phyloP scores from a whole-genome alignment of 1,139 yeast species.

The Geotrichum reessii region DNA sequence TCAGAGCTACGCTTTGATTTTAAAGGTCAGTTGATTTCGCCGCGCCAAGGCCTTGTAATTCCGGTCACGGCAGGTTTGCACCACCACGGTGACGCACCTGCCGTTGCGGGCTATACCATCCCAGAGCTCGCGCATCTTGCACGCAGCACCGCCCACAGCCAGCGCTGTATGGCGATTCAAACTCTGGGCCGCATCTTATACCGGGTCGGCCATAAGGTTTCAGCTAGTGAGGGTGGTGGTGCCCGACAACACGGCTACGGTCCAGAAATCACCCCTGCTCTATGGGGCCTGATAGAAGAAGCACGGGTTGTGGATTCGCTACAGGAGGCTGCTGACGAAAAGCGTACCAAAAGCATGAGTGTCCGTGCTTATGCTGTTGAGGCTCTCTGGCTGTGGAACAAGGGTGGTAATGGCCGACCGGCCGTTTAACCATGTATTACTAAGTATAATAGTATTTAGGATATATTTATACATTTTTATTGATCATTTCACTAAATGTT shows the following conservation, averaged over 20 bases:
- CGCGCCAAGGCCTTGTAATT: constrained; percentile 41
- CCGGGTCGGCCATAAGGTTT: constrained; percentile 59
- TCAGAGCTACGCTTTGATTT: constrained; percentile 78
- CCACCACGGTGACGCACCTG: constrained; percentile 86
- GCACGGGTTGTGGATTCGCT: constrained; percentile 65
- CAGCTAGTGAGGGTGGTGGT: constrained; percentile 38
- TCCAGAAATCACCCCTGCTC: constrained; percentile 50
- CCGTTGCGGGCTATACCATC: constrained; percentile 86
- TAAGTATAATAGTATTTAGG: too few species aligned
- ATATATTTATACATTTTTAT: neutral
- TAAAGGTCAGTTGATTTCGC: constrained; percentile 66
- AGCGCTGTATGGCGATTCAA: constrained; percentile 78
- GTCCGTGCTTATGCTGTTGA: constrained; percentile 84
- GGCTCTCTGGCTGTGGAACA: constrained; percentile 88
- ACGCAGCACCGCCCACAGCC: constrained; percentile 76
- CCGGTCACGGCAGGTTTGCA: constrained; percentile 69
- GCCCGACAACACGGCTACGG: constrained; percentile 40
- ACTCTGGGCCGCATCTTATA: constrained; percentile 82
- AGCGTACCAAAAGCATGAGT: constrained; percentile 58
- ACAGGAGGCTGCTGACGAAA: constrained; percentile 69
- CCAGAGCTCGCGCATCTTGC: constrained; percentile 74
- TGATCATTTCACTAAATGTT: too few species aligned
- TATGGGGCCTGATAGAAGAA: constrained; percentile 70
- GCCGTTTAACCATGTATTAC: constrained; percentile 22
- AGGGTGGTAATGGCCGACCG: constrained; percentile 42